Conservation (phyloP, 768 basidiomycete species). For the Mycena metata region DNA sequence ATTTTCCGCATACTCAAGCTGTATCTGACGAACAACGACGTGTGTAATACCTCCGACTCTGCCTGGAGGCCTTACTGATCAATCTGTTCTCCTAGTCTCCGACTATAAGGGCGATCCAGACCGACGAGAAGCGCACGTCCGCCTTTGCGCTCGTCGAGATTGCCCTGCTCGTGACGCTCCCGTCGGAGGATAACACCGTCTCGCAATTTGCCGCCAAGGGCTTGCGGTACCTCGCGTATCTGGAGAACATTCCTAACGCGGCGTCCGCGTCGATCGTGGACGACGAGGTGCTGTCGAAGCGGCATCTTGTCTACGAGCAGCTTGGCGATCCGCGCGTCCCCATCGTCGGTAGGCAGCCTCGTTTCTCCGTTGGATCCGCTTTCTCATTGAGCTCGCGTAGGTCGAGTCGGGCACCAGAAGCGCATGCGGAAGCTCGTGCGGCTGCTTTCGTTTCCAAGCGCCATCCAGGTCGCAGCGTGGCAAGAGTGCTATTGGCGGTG, state of each 20-base stretch:
- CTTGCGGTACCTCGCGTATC: constrained; percentile 75
- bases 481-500: constrained; percentile 86
- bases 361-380: neutral
- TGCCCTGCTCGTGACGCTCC: constrained; percentile 77
- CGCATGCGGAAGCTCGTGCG: constrained; percentile 81
- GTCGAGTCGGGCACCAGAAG: constrained; percentile 85
- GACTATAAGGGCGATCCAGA: constrained; percentile 64
- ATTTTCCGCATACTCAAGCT: constrained; percentile 71
- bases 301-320: constrained; percentile 82
- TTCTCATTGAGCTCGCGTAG: constrained; percentile 51
- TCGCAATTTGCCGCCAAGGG: constrained; percentile 78
- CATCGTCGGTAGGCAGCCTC: constrained; percentile 69
- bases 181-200: constrained; percentile 76
- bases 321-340: constrained; percentile 81
- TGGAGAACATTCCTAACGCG: constrained; percentile 73
- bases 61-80: neutral
- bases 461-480: constrained; percentile 85
- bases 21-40: constrained; percentile 64
- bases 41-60: constrained; percentile 43
- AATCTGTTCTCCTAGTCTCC: constrained; percentile 48
- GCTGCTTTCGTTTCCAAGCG: constrained; percentile 70
- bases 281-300: constrained; percentile 75
- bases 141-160: constrained; percentile 81
- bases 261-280: constrained; percentile 63
- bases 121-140: constrained; percentile 65